These are phyloP conservation scores for Cantharellus anzutake DNA, from an alignment of 768 basidiomycete species.

Conservation along the genomic window DNA sequence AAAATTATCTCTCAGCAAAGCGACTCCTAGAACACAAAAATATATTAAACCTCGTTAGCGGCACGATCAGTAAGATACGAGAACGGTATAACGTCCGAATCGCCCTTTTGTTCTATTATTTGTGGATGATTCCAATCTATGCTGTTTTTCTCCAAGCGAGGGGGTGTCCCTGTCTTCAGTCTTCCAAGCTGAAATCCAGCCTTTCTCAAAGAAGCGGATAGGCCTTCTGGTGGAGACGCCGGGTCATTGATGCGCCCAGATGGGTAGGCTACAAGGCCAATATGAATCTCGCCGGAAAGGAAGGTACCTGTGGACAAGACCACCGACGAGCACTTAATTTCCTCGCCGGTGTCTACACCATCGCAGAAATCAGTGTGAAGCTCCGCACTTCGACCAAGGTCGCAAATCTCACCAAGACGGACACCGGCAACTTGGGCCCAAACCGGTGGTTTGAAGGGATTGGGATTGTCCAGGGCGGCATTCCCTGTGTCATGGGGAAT, in stretches of 20 bases:
- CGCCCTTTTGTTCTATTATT: constrained; percentile 37
- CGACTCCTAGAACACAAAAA: not conserved
- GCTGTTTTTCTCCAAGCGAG: constrained; percentile 47
- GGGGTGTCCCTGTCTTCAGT: constrained; percentile 53
- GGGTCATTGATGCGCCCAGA: constrained; percentile 60
- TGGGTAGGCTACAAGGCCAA: constrained; percentile 29
- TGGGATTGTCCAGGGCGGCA: not conserved
- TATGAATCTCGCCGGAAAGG: constrained; percentile 78
- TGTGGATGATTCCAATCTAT: constrained; percentile 48
- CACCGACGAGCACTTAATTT: constrained; percentile 59
- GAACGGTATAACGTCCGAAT: constrained; percentile 47
- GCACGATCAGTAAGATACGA: constrained; percentile 53
- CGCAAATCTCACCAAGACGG: not conserved
- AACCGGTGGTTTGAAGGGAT: not conserved
- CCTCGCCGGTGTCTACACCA: constrained; percentile 45
- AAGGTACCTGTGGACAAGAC: constrained; percentile 88
- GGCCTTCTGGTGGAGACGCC: constrained; percentile 36
- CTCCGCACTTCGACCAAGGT: not conserved
- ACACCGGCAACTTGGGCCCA: constrained; percentile 1
- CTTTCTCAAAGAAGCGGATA: constrained; percentile 51
- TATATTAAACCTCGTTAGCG: constrained; percentile 36
- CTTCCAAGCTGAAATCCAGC: constrained; percentile 73
- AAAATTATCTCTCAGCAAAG: not conserved
- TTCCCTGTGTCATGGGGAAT: constrained; percentile 1
- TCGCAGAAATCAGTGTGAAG: constrained; percentile 1